Conservation (phyloP, 106 monocot genomes). For the Narthecium ossifragum region DNA sequence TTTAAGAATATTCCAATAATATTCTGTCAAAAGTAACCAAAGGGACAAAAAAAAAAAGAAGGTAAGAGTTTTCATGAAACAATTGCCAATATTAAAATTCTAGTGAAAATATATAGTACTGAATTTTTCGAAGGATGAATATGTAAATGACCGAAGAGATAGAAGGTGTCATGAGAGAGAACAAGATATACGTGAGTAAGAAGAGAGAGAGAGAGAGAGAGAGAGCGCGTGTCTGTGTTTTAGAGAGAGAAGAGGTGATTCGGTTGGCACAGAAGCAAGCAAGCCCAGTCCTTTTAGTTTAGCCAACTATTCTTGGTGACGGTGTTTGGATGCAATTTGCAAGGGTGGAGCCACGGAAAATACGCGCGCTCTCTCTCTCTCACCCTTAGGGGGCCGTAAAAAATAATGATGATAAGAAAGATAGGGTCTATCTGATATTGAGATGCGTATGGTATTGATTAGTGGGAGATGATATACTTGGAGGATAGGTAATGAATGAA, state of each 20-base stretch:
- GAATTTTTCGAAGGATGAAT: no score
- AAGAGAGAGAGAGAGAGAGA: neutral
- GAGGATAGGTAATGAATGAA: no score
- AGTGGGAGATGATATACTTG: no score
- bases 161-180: neutral
- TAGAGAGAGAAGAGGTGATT: slow-evolving; percentile 9
- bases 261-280: slow-evolving; percentile 11
- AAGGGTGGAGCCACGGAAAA: slow-evolving; percentile 27
- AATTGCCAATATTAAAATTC: neutral
- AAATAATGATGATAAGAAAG: neutral
- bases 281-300: slow-evolving; percentile 8
- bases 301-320: slow-evolving; percentile 1
- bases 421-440: neutral
- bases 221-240: no score
- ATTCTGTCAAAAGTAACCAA: no score
- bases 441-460: neutral
- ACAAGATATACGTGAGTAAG: neutral
- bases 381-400: neutral
- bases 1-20: no score
- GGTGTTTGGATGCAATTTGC: slow-evolving; percentile 9
- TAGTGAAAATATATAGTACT: neutral
- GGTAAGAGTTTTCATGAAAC: neutral
- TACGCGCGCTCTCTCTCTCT: neutral
- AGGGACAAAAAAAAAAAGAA: neutral
- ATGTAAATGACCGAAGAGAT: neutral